Evolutionary conservation across 148 eudicot genomes (phyloP).

Genomic region (Agrostemma githago): DNA sequence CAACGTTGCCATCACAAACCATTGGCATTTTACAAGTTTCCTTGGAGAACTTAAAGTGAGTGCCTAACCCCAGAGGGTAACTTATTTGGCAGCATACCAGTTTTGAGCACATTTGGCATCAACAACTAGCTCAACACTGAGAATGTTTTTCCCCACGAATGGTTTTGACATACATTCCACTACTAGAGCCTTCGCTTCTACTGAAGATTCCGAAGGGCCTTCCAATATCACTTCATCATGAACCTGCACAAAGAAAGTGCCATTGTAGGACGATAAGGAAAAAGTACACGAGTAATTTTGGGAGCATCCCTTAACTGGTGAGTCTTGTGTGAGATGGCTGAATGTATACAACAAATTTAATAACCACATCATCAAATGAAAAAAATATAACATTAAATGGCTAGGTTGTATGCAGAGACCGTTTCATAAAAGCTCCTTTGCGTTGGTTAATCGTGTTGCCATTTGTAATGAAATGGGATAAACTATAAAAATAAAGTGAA

Average conservation of each 20-base stretch:
- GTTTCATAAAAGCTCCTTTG: background rate
- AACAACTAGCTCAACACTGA: conserved; percentile 67
- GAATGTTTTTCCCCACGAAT: conserved; percentile 67
- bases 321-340: background rate
- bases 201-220: conserved; percentile 88
- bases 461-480: background rate
- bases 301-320: background rate
- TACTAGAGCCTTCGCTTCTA: conserved; percentile 70
- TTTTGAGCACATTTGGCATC: conserved; percentile 84
- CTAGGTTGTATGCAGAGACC: background rate
- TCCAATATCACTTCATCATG: conserved; percentile 93
- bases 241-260: conserved; percentile 43
- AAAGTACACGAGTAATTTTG: background rate
- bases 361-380: too few species aligned
- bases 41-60: background rate
- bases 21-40: background rate
- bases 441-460: background rate
- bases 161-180: conserved; percentile 93
- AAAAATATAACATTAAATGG: too few species aligned
- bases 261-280: background rate
- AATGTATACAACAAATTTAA: too few species aligned
- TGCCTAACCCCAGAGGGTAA: background rate
- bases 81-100: conserved; percentile 80
- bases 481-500: too few species aligned
- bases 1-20: background rate